Percentiles rank a stretch among this genome's conserved stretches.
phyloP scores from a whole-genome alignment of 768 basidiomycete genomes.

The Boletus reticulatus region DNA sequence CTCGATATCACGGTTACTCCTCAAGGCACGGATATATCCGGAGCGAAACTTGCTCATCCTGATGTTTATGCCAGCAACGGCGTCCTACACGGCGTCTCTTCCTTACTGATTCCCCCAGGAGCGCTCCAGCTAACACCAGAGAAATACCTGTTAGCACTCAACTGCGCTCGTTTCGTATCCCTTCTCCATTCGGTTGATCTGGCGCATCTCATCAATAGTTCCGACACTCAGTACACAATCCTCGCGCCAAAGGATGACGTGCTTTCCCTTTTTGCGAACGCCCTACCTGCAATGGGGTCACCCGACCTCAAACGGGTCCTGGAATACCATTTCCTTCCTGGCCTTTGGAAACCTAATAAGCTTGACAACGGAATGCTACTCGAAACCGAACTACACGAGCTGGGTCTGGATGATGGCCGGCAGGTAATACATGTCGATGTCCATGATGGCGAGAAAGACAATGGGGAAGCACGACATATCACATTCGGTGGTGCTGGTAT shows the following conservation, averaged over 20 bases:
- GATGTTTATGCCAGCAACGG: constrained; percentile 95
- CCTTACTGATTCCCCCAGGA: constrained; percentile 74
- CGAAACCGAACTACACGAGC: constrained; percentile 73
- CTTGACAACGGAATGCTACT: constrained; percentile 73
- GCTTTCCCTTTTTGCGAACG: constrained; percentile 52
- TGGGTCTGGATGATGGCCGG: constrained; percentile 61
- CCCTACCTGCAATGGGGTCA: constrained; percentile 61
- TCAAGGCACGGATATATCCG: constrained; percentile 54
- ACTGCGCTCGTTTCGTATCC: constrained; percentile 89
- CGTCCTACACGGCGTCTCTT: constrained; percentile 86
- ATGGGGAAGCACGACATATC: constrained; percentile 50
- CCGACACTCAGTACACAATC: constrained; percentile 74
- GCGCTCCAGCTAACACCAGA: constrained; percentile 85
- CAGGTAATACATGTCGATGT: constrained; percentile 74
- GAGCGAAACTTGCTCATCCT: constrained; percentile 60
- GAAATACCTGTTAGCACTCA: constrained; percentile 89
- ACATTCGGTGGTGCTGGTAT: constrained; percentile 82
- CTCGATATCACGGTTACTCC: constrained; percentile 58
- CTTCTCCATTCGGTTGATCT: constrained; percentile 84
- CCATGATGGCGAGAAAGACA: constrained; percentile 46
- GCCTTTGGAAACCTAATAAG: constrained; percentile 68
- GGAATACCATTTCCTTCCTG: constrained; percentile 90
- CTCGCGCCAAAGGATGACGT: constrained; percentile 91
- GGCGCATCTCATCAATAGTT: constrained; percentile 64
- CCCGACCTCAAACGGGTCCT: constrained; percentile 70